phyloP scores from a whole-genome alignment of 208 protist genomes.

The Trypanosoma lewisi region DNA sequence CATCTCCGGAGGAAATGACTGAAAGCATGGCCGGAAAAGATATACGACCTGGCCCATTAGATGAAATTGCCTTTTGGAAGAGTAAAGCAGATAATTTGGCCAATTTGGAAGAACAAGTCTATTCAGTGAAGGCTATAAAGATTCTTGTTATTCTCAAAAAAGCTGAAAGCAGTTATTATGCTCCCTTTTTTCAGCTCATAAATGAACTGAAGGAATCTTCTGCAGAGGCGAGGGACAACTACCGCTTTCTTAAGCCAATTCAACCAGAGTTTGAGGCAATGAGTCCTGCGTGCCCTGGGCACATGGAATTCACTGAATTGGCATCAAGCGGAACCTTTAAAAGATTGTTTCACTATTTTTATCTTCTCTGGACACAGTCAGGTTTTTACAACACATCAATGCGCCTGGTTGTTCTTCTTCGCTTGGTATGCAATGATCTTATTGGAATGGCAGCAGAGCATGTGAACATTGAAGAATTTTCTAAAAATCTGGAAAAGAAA shows the following conservation, averaged over 20 bases:
- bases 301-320: slow-evolving; percentile 78
- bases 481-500: slow-evolving; percentile 91
- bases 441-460: slow-evolving; percentile 90
- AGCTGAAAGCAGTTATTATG: slow-evolving; percentile 87
- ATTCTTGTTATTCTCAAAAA: slow-evolving; percentile 93
- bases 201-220: slow-evolving; percentile 84
- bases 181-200: slow-evolving; percentile 85
- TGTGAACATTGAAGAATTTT: slow-evolving; percentile 89
- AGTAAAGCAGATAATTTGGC: slow-evolving; percentile 92
- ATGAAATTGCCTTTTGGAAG: slow-evolving; percentile 95
- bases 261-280: slow-evolving; percentile 85
- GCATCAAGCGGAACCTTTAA: slow-evolving; percentile 79
- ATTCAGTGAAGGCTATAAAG: slow-evolving; percentile 88
- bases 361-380: slow-evolving; percentile 93
- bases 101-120: slow-evolving; percentile 92
- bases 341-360: slow-evolving; percentile 92
- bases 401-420: slow-evolving; percentile 92
- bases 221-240: slow-evolving; percentile 89
- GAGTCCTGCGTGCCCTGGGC: slow-evolving; percentile 41
- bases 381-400: slow-evolving; percentile 92
- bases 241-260: slow-evolving; percentile 89
- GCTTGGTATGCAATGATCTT: slow-evolving; percentile 94
- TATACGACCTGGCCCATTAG: slow-evolving; percentile 87
- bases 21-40: slow-evolving; percentile 50
- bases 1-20: slow-evolving; percentile 84